Base-by-base conservation (phyloP, 2,329 filamentous ascomycete genomes). In the Trichophyton mentagrophytes region DNA sequence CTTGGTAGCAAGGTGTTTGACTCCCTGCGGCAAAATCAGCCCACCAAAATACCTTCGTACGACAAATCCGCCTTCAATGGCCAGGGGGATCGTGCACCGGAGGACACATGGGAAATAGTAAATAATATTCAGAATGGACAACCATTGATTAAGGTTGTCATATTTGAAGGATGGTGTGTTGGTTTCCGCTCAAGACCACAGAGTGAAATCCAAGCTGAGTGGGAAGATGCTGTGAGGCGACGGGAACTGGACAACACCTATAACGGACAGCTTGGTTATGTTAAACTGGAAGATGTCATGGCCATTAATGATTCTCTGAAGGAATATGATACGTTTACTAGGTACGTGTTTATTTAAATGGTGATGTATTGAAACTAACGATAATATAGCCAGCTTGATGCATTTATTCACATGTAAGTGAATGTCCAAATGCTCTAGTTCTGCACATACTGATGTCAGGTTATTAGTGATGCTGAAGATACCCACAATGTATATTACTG, bases 151-250 rank as follows among this genome's bases (percentile, higher is more conserved):
- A 78, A 81, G 58, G 83, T 92, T 5, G 80, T 96, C 22, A 82
- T 96, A 58, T 85, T 96, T 64, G 90, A 96, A 72, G 90, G 91
- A 17, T 96, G 90, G 91, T 93, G 87, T 71, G 84, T 95, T 11
- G 91, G 90, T 2, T 96, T 96, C 74, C 83, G 85, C 4, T 73
- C 86, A 0, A 72, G 91, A 11, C 67, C 75, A n/a, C 77, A 80
- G 3, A 71, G 82, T 3, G 78, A 79, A 30, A 71, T 84, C 2
- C 79, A 79, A 66, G 76, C 78, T 69, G 81, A 79, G 63, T 82
- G 82, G 71, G 73, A 76, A 59, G 74, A 74, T 33, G 80, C 80
- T 3, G 73, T 74, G 20, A 70, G 71, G 57, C 66, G 79, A 70
- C 17, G 36, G 17, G 72, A 82, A 71, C 70, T 82, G 71, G 49